These are phyloP conservation scores for Thielaviopsis musarum DNA, from an alignment of 2,329 filamentous ascomycete species.

Conservation along the genomic window DNA sequence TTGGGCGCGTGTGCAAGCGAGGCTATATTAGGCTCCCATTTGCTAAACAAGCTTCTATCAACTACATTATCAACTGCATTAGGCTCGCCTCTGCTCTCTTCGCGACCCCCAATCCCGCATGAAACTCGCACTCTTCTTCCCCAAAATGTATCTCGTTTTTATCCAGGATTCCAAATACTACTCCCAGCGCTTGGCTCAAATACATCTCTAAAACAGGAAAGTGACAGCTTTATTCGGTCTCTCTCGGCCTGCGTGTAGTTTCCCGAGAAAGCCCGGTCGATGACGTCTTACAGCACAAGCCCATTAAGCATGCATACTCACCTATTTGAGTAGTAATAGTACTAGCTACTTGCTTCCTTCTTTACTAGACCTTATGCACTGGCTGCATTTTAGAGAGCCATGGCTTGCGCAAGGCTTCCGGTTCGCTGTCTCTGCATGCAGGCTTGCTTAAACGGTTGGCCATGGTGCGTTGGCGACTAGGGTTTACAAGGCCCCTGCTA, in stretches of 20 bases:
- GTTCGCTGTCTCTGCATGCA: background rate
- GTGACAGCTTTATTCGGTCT: background rate
- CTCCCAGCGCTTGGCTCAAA: background rate
- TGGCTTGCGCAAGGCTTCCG: background rate
- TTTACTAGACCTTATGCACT: background rate
- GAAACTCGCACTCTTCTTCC: too few species aligned
- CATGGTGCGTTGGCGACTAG: background rate
- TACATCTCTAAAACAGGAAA: background rate
- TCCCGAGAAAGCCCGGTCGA: background rate
- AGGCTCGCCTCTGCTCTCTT: background rate
- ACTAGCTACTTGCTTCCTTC: background rate
- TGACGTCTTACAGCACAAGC: background rate
- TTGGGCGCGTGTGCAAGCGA: too few species aligned
- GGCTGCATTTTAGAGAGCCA: background rate
- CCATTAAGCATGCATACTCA: background rate
- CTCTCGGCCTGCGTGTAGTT: background rate
- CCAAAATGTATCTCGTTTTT: too few species aligned
- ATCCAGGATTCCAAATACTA: background rate
- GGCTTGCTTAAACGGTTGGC: background rate
- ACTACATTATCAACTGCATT: background rate
- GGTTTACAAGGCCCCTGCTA: background rate
- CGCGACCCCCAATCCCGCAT: too few species aligned
- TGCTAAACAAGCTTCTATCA: too few species aligned
- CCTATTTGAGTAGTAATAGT: background rate
- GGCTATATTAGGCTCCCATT: too few species aligned